These are phyloP conservation scores for Aspergillus mulundensis DNA, from an alignment of 495 filamentous ascomycete species.

Conservation along the genomic window DNA sequence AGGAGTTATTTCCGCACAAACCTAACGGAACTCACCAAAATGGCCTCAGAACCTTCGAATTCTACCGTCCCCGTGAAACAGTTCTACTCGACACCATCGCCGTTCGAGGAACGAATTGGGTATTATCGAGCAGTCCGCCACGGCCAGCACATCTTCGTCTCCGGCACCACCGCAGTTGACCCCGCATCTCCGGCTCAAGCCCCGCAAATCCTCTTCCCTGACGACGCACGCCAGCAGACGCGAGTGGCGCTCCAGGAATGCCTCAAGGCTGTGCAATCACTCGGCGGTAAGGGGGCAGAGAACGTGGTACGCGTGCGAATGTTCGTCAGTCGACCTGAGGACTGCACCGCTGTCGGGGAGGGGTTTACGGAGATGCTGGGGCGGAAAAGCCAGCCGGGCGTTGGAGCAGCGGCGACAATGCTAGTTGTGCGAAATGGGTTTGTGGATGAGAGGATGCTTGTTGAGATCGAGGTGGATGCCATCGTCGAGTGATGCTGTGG, in stretches of 20 bases:
- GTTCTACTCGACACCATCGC: conserved; percentile 33
- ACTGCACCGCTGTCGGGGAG: conserved; percentile 31
- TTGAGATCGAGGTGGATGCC: conserved; percentile 46
- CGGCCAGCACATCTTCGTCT: conserved; percentile 42
- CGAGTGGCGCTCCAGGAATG: conserved; percentile 35
- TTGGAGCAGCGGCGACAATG: conserved; percentile 42
- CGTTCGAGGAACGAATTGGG: conserved; percentile 42
- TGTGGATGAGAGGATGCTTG: conserved; percentile 43
- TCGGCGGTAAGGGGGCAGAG: conserved; percentile 37
- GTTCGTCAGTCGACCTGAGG: conserved; percentile 35
- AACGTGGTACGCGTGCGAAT: conserved; percentile 38
- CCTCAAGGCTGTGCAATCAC: conserved; percentile 36
- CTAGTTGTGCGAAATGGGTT: conserved; percentile 39
- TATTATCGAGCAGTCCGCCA: conserved; percentile 46
- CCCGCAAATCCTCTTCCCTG: conserved; percentile 36
- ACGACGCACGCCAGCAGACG: conserved; percentile 39
- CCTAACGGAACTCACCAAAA: neutral
- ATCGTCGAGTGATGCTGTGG: conserved; percentile 20
- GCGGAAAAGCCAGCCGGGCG: conserved; percentile 16
- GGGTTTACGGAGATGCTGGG: conserved; percentile 36
- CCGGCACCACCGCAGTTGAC: conserved; percentile 44
- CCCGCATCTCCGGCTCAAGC: conserved; percentile 26
- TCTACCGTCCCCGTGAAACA: conserved; percentile 13
- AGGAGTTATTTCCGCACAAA: neutral
- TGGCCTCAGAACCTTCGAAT: neutral